These are phyloP conservation scores for Mycosarcoma maydis DNA, from an alignment of 1,284 basidiomycete genomes.

Conservation along the genomic window DNA sequence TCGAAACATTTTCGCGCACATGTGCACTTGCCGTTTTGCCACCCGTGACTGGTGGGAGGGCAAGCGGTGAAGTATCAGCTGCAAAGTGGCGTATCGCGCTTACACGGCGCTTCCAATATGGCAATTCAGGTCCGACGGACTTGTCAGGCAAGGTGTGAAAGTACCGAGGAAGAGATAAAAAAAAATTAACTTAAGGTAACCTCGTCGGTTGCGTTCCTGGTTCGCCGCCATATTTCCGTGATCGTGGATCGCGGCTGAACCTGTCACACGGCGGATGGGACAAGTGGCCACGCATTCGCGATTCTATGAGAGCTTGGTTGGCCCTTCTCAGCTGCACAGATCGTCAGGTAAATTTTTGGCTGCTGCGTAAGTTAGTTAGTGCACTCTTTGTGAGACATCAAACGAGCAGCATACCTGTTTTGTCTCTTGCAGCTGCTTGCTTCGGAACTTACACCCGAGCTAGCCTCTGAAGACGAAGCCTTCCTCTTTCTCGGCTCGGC, in stretches of 20 bases:
- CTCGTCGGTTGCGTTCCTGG: neutral
- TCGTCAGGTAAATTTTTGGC: slow-evolving; percentile 2
- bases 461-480: neutral
- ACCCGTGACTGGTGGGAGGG: too few relatives aligned
- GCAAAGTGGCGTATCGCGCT: too few relatives aligned
- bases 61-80: too few relatives aligned
- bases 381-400: neutral
- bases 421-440: neutral
- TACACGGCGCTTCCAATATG: neutral
- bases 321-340: slow-evolving; percentile 3
- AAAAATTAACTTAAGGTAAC: too few relatives aligned
- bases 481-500: too few relatives aligned
- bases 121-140: slow-evolving; percentile 8
- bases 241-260: neutral
- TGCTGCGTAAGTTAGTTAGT: slow-evolving; percentile 8
- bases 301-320: too few relatives aligned
- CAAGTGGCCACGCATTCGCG: neutral
- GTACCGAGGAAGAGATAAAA: neutral
- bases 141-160: slow-evolving; percentile 1
- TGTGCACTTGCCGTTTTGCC: too few relatives aligned
- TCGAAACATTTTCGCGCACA: neutral
- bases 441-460: slow-evolving; percentile 11
- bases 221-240: neutral
- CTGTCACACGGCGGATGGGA: neutral
- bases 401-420: neutral